A percentile compares a stretch with the other conserved stretches of the same genome.
Evolutionary conservation across 2,329 filamentous ascomycete species (phyloP).

Genomic region (Aureobasidium sp.): DNA sequence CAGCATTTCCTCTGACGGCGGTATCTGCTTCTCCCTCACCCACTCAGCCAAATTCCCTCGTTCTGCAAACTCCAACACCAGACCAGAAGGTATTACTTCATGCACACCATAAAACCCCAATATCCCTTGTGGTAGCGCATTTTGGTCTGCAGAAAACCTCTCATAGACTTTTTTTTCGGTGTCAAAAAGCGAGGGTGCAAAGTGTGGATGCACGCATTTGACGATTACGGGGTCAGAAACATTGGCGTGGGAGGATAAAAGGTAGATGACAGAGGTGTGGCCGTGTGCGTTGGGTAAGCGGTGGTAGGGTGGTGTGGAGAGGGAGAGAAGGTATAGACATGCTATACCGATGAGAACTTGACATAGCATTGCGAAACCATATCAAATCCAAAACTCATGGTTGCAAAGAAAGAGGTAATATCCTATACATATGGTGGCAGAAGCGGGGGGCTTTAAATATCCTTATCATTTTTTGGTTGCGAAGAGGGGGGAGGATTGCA

Average conservation of each 20-base stretch:
- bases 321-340: not conserved
- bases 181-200: not conserved
- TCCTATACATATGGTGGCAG: too few species aligned
- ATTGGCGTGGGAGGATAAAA: not conserved
- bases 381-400: too few species aligned
- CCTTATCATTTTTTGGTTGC: too few species aligned
- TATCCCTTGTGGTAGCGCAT: conserved; percentile 13
- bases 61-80: conserved; percentile 13
- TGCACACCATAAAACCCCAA: conserved; percentile 15
- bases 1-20: not conserved
- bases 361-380: not conserved
- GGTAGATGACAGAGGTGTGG: not conserved
- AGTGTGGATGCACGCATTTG: not conserved
- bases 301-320: not conserved
- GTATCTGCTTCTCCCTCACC: not conserved
- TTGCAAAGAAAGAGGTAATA: too few species aligned
- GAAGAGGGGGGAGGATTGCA: too few species aligned
- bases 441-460: too few species aligned
- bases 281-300: not conserved
- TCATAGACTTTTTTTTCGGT: conserved; percentile 15
- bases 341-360: not conserved
- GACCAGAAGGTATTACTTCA: not conserved
- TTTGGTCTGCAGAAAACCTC: conserved; percentile 6
- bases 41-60: conserved; percentile 2
- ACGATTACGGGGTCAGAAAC: not conserved